Conservation (phyloP, 1,284 basidiomycete genomes). For the Malassezia restricta region DNA sequence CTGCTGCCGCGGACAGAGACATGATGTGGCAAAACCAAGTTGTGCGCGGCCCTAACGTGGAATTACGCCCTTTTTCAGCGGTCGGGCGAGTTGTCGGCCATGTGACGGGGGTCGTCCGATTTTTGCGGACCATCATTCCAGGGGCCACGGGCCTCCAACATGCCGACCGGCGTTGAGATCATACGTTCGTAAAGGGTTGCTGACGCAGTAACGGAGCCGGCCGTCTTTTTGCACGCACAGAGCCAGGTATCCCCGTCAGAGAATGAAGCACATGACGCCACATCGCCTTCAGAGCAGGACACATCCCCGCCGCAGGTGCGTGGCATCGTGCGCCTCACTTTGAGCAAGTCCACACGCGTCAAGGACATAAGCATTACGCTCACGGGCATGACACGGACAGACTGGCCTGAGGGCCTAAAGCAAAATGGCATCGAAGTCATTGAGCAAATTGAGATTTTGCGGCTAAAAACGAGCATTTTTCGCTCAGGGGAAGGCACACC, state of each 20-base stretch:
- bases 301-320: constrained; percentile 66
- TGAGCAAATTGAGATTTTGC: constrained; percentile 68
- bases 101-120: no score
- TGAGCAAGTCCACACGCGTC: constrained; percentile 72
- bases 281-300: constrained; percentile 35
- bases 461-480: constrained; percentile 64
- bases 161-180: not conserved
- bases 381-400: constrained; percentile 56
- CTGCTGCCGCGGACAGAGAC: constrained; percentile 1
- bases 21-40: not conserved
- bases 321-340: constrained; percentile 68
- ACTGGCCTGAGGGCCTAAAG: constrained; percentile 81
- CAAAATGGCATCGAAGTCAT: constrained; percentile 64
- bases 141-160: not conserved
- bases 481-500: constrained; percentile 48
- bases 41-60: not conserved
- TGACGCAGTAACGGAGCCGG: constrained; percentile 25
- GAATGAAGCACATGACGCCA: not conserved
- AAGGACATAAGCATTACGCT: constrained; percentile 71
- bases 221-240: constrained; percentile 25
- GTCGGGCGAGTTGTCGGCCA: no score
- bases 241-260: not conserved
- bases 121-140: no score
- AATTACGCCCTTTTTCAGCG: no score
- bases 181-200: not conserved